Evolutionary conservation across 2,329 filamentous ascomycete genomes (phyloP), one percentile per base, ranked within the genome.

Genomic region (Tolypocladium amazonense): DNA sequence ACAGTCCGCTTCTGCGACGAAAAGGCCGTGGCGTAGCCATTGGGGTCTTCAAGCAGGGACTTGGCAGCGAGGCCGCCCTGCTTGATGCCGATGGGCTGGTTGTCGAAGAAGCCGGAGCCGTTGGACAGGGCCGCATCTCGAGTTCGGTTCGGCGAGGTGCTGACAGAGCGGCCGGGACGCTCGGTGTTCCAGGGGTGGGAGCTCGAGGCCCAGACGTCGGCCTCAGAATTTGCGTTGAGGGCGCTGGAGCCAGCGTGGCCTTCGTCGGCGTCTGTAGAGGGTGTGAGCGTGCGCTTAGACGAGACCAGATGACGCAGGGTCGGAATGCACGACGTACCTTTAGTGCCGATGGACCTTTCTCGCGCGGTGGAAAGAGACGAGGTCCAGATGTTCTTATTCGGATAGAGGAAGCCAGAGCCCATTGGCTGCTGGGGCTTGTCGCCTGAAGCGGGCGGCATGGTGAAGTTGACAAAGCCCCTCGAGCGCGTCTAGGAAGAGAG

Each of bases 201-300:
- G 61, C 41, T 52, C 43, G 67, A 11, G 58, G 58, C 71, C 85
- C 87, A 89, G 55, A 79, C 77, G 65, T 89, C 87, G 23, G 83
- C 82, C 67, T 90, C 87, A 12, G 88, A 89, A 50, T 85, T 83
- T 53, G 84, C 80, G 61, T 89, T 79, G 45, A 92, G 77, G 61
- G 87, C 88, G 62, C 85, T 81, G 7, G 88, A 90, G 56, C 88
- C 88, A 4, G 84, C 86, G 67, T 87, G 84, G 59, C 68, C 65
- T 35, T 69, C 68, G 59, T 73, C 68, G 59, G 67, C 58, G 23
- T 72, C 71, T 72, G 60, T 30, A 30, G 23, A 52, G 39, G 35
- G 56, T 18, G 64, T 66, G 59, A 68, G 66, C 57, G 60, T 47
- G 60, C 9, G 39, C 25, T 37, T 38, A 45, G 37, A 47, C 53